These are phyloP conservation scores for Echria macrotheca DNA, from an alignment of 495 filamentous ascomycete species.

Conservation along the genomic window DNA sequence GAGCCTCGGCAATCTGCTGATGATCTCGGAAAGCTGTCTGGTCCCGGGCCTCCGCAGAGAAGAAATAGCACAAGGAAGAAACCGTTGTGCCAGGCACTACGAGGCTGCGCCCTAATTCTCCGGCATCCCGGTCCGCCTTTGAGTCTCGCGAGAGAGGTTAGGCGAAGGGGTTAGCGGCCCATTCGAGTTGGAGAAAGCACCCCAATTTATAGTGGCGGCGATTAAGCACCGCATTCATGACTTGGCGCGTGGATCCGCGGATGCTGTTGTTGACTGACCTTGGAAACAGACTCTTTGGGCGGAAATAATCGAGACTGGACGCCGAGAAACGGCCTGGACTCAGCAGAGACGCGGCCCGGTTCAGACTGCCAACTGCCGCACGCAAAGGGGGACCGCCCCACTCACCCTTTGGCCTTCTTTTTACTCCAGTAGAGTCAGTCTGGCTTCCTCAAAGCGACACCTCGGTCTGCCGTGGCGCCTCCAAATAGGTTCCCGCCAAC, in stretches of 20 bases:
- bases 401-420: not conserved
- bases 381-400: conserved; percentile 8
- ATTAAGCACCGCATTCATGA: conserved; percentile 5
- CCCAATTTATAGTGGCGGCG: conserved; percentile 13
- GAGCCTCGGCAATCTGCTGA: no score
- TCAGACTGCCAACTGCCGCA: conserved; percentile 16
- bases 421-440: not conserved
- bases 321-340: not conserved
- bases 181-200: conserved; percentile 5
- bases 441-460: not conserved
- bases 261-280: not conserved
- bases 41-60: no score
- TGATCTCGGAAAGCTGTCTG: no score
- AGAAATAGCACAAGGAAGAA: no score
- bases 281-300: conserved; percentile 13
- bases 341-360: no score
- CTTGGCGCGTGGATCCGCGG: conserved; percentile 2
- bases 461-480: conserved; percentile 3
- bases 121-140: conserved; percentile 24
- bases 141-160: conserved; percentile 19
- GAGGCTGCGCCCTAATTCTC: no score
- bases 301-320: conserved; percentile 6
- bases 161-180: no score
- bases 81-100: no score
- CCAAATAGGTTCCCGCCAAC: no score